Conservation (phyloP, 2,329 filamentous ascomycete species). For the Fusarium mundagurra region DNA sequence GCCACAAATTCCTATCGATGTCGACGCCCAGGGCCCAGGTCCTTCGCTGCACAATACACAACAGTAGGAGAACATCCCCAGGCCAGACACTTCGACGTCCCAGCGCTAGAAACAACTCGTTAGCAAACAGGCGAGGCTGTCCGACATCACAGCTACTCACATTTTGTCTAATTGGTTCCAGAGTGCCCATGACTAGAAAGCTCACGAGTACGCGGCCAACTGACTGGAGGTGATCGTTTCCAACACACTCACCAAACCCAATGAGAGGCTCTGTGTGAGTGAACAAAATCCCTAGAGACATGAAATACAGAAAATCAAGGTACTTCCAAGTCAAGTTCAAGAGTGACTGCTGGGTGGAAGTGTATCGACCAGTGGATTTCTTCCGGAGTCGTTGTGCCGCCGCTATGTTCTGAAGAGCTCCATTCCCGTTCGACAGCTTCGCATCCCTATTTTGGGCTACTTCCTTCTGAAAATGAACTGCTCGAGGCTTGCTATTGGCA, state of each 20-base stretch:
- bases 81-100: constrained; percentile 29
- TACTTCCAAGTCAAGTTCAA: neutral
- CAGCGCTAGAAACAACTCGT: constrained; percentile 17
- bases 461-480: neutral
- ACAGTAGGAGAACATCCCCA: constrained; percentile 23
- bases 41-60: constrained; percentile 12
- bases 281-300: constrained; percentile 3
- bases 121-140: neutral
- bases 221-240: neutral
- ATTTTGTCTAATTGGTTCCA: constrained; percentile 36
- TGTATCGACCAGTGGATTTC: neutral
- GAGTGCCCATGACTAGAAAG: constrained; percentile 34
- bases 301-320: neutral
- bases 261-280: constrained; percentile 1
- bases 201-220: constrained; percentile 22
- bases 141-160: constrained; percentile 14
- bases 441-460: neutral
- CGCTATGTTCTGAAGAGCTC: neutral
- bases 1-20: constrained; percentile 10
- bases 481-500: neutral
- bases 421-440: neutral
- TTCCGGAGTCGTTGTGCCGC: neutral
- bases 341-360: neutral
- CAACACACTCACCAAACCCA: neutral
- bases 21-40: neutral